Percentiles rank a stretch among this genome's conserved stretches.
phyloP scores from a whole-genome alignment of 78 protist genomes.

The Parvularia atlantis region DNA sequence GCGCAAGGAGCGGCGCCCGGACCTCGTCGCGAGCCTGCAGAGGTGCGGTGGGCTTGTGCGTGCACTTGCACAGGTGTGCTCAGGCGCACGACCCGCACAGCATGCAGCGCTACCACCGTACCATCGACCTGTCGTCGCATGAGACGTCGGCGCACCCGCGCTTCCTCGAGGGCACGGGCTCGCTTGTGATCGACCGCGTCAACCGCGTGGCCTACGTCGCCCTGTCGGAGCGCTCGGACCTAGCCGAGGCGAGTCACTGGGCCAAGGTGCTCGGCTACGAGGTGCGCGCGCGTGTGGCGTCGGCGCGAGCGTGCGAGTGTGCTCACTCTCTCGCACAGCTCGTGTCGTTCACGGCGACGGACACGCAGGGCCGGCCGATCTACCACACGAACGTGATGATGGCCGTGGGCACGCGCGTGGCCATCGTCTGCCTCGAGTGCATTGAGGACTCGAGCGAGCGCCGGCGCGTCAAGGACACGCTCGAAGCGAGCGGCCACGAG shows the following conservation, averaged over 20 bases:
- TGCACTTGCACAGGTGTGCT: too few species aligned
- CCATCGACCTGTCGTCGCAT: background rate
- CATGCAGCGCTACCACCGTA: background rate
- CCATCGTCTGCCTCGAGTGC: conserved; percentile 30
- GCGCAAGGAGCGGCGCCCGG: conserved; percentile 20
- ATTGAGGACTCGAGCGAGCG: background rate
- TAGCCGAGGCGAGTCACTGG: background rate
- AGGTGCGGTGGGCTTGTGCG: too few species aligned
- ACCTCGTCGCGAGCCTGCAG: background rate
- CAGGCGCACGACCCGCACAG: too few species aligned
- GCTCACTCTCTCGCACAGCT: background rate
- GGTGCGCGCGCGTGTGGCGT: background rate
- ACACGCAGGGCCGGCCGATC: conserved; percentile 1
- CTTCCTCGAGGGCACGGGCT: conserved; percentile 44
- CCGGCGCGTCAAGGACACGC: background rate
- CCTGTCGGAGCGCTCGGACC: conserved; percentile 17
- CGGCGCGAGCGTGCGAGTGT: background rate
- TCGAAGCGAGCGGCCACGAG: background rate
- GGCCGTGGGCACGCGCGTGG: conserved; percentile 28
- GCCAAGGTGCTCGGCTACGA: conserved; percentile 16
- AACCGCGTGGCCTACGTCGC: conserved; percentile 29
- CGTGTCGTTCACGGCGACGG: conserved; percentile 7
- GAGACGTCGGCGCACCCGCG: conserved; percentile 1
- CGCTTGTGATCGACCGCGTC: conserved; percentile 33
- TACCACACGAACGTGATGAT: conserved; percentile 63